Conservation (phyloP, 2,329 filamentous ascomycete genomes). For the Botrytis byssoidea region DNA sequence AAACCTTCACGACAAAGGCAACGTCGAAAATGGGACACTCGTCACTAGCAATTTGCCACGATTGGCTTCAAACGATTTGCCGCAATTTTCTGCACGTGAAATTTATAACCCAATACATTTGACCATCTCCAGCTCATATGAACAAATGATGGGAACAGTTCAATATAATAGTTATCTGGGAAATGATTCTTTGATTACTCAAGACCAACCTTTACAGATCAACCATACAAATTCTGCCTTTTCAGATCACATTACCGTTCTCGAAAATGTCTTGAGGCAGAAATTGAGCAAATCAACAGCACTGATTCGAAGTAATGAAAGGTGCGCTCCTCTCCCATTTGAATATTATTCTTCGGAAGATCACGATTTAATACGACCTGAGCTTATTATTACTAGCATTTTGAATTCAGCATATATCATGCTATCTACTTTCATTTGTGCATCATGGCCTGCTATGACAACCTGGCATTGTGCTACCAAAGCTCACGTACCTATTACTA, state of each 20-base stretch:
- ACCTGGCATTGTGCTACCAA: conserved; percentile 16
- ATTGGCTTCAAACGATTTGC: conserved; percentile 8
- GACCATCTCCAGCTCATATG: not conserved
- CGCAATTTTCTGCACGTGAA: not conserved
- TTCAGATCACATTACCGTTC: conserved; percentile 17
- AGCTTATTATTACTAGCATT: conserved; percentile 10
- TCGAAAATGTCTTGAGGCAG: conserved; percentile 12
- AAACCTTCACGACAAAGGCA: not conserved
- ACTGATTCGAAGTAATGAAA: conserved; percentile 5
- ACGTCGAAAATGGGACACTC: not conserved
- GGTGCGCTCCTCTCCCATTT: conserved; percentile 9
- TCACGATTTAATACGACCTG: not conserved
- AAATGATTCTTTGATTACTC: not conserved
- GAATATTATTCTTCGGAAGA: not conserved
- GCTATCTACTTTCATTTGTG: conserved; percentile 15
- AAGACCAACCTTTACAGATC: not conserved
- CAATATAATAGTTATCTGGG: conserved; percentile 13
- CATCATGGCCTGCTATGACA: conserved; percentile 7
- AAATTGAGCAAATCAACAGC: not conserved
- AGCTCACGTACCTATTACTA: conserved; percentile 8
- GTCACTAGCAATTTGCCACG: not conserved
- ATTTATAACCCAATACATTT: not conserved
- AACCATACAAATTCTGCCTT: conserved; percentile 2
- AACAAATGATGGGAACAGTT: conserved; percentile 13
- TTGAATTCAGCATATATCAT: conserved; percentile 14